These are phyloP conservation scores for Hypomyces perniciosus DNA, from an alignment of 2,329 filamentous ascomycete species.

Conservation along the genomic window DNA sequence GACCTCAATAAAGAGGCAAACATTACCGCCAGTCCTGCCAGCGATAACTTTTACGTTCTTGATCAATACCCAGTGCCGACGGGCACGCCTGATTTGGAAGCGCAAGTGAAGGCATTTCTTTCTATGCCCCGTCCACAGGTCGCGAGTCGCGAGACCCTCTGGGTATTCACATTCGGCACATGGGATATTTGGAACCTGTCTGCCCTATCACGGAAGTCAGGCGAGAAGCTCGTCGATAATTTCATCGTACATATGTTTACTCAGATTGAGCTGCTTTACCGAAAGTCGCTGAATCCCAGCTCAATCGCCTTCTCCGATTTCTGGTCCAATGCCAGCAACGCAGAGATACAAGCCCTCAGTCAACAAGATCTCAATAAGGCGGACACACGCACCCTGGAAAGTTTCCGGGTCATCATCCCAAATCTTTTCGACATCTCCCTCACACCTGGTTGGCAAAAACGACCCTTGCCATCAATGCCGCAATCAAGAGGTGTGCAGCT, in stretches of 20 bases:
- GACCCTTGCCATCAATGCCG: constrained; percentile 37
- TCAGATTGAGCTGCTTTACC: constrained; percentile 43
- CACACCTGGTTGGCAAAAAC: constrained; percentile 46
- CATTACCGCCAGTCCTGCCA: constrained; percentile 29
- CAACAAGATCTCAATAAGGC: constrained; percentile 19
- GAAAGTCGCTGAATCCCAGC: constrained; percentile 33
- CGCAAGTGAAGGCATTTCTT: constrained; percentile 43
- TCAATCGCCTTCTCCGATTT: constrained; percentile 43
- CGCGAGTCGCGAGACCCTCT: constrained; percentile 42
- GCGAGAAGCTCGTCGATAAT: constrained; percentile 31
- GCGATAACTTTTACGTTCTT: constrained; percentile 38
- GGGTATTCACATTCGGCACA: constrained; percentile 47
- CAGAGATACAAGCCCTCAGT: constrained; percentile 23
- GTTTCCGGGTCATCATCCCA: constrained; percentile 48
- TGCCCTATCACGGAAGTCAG: constrained; percentile 36
- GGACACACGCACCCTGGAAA: constrained; percentile 27
- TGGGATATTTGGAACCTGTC: constrained; percentile 51
- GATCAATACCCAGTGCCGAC: constrained; percentile 37
- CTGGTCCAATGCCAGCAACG: constrained; percentile 26
- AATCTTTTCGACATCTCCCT: constrained; percentile 48
- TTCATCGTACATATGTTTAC: constrained; percentile 36
- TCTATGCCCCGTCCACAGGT: constrained; percentile 26
- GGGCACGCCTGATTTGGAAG: constrained; percentile 35
- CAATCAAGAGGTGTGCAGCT: constrained; percentile 46
- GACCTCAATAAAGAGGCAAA: constrained; percentile 26